Evolutionary conservation across 108 stramenopile species (phyloP).

Genomic region (Poteriospumella lacustris): DNA sequence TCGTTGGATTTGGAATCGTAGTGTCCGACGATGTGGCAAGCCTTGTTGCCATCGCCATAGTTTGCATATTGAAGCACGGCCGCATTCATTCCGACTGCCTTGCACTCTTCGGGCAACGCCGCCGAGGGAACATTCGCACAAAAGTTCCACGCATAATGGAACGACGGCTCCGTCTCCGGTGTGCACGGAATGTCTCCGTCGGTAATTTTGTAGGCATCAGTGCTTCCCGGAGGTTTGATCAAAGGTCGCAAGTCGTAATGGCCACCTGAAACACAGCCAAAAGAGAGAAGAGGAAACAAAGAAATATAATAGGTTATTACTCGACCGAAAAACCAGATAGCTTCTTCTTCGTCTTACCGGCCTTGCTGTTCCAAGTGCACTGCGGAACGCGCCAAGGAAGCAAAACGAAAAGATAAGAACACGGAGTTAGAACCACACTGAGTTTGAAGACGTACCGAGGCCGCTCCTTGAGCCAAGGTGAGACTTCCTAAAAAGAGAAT

Average conservation of each 20-base stretch:
- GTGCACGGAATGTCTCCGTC: conserved; percentile 31
- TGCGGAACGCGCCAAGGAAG: too few species aligned
- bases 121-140: background rate
- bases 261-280: too few species aligned
- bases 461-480: too few species aligned
- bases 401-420: too few species aligned
- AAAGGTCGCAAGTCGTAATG: conserved; percentile 10
- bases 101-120: background rate
- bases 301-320: too few species aligned
- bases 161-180: conserved; percentile 20
- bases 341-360: too few species aligned
- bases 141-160: conserved; percentile 18
- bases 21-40: conserved; percentile 11
- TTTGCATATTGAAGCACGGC: conserved; percentile 10
- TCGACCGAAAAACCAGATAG: too few species aligned
- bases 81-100: background rate
- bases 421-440: too few species aligned
- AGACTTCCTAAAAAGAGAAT: too few species aligned
- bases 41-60: background rate
- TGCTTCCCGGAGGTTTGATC: background rate
- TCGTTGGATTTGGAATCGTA: background rate
- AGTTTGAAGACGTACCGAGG: too few species aligned
- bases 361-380: too few species aligned
- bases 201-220: background rate
- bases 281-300: too few species aligned